Base-by-base conservation (phyloP, 2,329 filamentous ascomycete genomes). In the Fusarium nurragi region DNA sequence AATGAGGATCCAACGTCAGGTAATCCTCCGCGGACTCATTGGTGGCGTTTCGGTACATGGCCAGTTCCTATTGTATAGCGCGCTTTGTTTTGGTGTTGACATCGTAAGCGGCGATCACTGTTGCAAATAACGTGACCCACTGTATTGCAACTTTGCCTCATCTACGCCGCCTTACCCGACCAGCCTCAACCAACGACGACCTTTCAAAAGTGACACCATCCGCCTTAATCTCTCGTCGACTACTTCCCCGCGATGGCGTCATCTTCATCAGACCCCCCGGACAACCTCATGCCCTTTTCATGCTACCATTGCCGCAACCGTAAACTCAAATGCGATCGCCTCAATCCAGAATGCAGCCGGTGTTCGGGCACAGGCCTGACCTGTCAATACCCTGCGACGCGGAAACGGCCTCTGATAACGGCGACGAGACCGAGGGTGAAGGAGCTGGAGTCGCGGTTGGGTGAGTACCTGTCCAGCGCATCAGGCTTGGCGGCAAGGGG, bases 301-400 rank as follows among this genome's bases (percentile, higher is more conserved):
- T 75, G 74, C 47, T 66, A 56, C 14, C 60, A 68, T 11, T 76
- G 74, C 38, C 68, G 73, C 5, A 48, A 32, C 18, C 66, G 71
- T 28, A 76, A 76, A 47, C 52, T 74, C 14, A 73, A 69, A 46
- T 76, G 73, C 56, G 73, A 76, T 38, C 71, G 72, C n/a, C 36
- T 54, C 1, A 62, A 46, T 28, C 71, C 72, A 4, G 54, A 28
- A 5, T 76, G 74, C 19, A 51, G 58, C 9, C 71, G 73, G 2
- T 76, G 74, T 50, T 40, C 51, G 10, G 63, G 60, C 22, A 55
- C 68, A 1, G 54, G 60, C 2, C 44, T 51, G 2, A 60, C 56
- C 12, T 76, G 74, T 18, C 57, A 66, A 13, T 76, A 75, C 61
- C 73, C 72, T 11, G 60, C 71, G 12, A 54, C 65, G 1, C 61